Evolutionary conservation across 2,329 filamentous ascomycete species (phyloP).

Genomic region (Blumeriella jaapii): DNA sequence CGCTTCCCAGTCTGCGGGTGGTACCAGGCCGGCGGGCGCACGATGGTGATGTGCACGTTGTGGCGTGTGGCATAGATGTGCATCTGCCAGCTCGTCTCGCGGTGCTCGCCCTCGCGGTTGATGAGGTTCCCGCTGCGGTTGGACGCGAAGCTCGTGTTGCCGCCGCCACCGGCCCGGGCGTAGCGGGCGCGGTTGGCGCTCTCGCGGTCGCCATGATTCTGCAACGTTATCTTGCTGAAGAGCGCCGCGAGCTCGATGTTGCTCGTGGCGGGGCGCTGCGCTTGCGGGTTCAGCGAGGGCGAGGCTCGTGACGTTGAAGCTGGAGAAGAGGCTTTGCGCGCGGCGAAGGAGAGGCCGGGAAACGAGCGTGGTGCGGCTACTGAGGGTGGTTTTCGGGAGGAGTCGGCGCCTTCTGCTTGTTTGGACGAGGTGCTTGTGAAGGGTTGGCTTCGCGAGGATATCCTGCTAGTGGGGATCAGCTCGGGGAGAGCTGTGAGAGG

Average conservation of each 20-base stretch:
- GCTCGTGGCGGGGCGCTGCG: too few relatives aligned
- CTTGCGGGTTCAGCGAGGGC: conserved; percentile 11
- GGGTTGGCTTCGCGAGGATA: conserved; percentile 15
- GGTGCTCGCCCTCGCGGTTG: conserved; percentile 22
- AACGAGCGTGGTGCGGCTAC: conserved; percentile 1
- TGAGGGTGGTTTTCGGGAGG: background rate
- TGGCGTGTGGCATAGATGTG: conserved; percentile 82
- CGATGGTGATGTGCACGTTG: conserved; percentile 90
- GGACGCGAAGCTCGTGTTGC: too few relatives aligned
- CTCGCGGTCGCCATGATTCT: conserved; percentile 4
- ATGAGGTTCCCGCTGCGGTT: conserved; percentile 19
- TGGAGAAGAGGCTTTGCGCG: too few relatives aligned
- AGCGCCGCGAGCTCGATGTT: conserved; percentile 3
- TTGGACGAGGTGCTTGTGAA: conserved; percentile 25
- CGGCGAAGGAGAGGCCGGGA: too few relatives aligned
- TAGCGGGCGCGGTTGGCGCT: too few relatives aligned
- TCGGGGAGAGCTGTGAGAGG: conserved; percentile 13
- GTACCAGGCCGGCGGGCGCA: conserved; percentile 43
- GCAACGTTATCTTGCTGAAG: conserved; percentile 2
- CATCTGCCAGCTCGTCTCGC: conserved; percentile 58
- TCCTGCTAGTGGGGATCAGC: conserved; percentile 3
- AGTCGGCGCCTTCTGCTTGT: conserved; percentile 1
- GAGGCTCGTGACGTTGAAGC: too few relatives aligned
- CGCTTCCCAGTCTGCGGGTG: conserved; percentile 11
- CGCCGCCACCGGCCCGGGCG: too few relatives aligned